Evolutionary conservation across 169 alveolate genomes (phyloP).

Genomic region (Eimeria brunetti): DNA sequence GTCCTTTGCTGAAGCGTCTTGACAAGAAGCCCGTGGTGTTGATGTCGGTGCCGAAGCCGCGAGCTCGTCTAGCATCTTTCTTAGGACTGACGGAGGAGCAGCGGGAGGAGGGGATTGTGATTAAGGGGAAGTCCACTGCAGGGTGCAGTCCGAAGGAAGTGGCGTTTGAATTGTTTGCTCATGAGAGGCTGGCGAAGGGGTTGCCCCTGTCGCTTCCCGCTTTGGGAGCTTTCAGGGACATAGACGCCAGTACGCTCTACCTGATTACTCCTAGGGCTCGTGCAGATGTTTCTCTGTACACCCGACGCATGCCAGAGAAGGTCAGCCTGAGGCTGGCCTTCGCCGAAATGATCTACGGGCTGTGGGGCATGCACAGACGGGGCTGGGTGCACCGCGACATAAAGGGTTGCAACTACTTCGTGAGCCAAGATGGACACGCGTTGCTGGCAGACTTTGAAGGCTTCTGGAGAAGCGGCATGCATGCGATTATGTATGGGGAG

Average conservation of each 20-base stretch:
- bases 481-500: constrained; percentile 49
- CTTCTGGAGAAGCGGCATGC: constrained; percentile 66
- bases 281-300: constrained; percentile 59
- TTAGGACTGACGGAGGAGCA: constrained; percentile 42
- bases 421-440: constrained; percentile 72
- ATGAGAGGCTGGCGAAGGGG: constrained; percentile 34
- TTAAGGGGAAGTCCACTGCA: constrained; percentile 42
- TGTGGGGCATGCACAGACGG: constrained; percentile 52
- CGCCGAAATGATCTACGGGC: constrained; percentile 73
- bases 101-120: constrained; percentile 65
- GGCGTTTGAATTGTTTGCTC: constrained; percentile 63
- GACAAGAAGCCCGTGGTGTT: constrained; percentile 24
- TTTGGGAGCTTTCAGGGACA: constrained; percentile 66
- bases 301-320: constrained; percentile 41
- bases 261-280: constrained; percentile 70
- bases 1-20: constrained; percentile 20
- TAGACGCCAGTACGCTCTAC: constrained; percentile 32
- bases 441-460: constrained; percentile 79
- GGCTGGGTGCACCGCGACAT: constrained; percentile 79
- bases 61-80: constrained; percentile 37
- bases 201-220: constrained; percentile 65
- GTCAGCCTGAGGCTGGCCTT: constrained; percentile 52
- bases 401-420: constrained; percentile 73
- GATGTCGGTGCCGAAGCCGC: constrained; percentile 39
- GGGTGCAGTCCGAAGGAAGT: constrained; percentile 35